These are phyloP conservation scores for Magnaporthiopsis poae DNA, from an alignment of 2,329 filamentous ascomycete genomes.

Conservation along the genomic window DNA sequence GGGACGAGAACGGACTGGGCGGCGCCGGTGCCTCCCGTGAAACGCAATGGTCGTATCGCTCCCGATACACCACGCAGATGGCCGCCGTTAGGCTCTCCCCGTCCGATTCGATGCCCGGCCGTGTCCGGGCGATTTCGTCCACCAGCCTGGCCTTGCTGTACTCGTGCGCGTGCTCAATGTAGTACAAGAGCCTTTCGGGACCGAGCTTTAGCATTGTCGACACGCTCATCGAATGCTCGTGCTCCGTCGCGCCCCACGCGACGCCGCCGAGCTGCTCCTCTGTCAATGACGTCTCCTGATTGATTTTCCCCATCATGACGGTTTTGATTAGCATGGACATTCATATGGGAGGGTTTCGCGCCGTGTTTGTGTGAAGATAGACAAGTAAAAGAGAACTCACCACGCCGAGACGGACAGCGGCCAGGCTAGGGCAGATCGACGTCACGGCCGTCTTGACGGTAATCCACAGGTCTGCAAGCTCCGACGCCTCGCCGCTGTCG, in stretches of 20 bases:
- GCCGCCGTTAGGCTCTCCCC: conserved; percentile 30
- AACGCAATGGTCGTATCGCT: conserved; percentile 6
- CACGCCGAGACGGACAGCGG: conserved; percentile 23
- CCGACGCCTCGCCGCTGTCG: conserved; percentile 33
- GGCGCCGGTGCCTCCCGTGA: not conserved
- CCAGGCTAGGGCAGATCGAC: conserved; percentile 35
- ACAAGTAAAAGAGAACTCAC: conserved; percentile 19
- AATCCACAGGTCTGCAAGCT: conserved; percentile 35
- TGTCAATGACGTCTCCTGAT: conserved; percentile 16
- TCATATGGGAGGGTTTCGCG: no score
- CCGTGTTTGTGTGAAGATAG: no score
- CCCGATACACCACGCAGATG: conserved; percentile 14
- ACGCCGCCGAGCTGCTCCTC: conserved; percentile 17
- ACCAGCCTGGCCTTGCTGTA: conserved; percentile 37
- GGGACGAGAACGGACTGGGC: not conserved
- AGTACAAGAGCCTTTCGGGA: conserved; percentile 38
- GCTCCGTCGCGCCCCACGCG: conserved; percentile 20
- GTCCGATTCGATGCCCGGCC: conserved; percentile 34
- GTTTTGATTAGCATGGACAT: not conserved
- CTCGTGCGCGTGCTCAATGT: conserved; percentile 36
- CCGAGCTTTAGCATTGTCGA: conserved; percentile 37
- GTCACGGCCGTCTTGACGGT: conserved; percentile 35
- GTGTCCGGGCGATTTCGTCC: conserved; percentile 28
- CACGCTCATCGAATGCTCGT: conserved; percentile 22
- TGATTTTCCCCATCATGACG: not conserved